Base-by-base conservation (phyloP, 2,329 filamentous ascomycete genomes). In the Penicillium sp. region DNA sequence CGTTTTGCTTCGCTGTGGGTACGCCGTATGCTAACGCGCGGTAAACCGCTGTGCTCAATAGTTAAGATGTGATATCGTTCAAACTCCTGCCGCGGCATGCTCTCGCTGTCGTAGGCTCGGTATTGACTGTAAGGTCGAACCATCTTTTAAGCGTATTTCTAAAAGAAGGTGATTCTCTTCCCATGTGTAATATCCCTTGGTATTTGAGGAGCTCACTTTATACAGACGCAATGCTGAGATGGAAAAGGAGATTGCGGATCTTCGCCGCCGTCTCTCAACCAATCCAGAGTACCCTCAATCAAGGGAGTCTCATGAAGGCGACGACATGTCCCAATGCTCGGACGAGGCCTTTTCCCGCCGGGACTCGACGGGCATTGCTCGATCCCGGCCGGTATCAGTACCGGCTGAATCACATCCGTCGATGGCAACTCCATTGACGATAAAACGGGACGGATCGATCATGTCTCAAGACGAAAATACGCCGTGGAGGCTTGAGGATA, bases 11-110 rank as follows among this genome's bases (percentile, higher is more conserved):
- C 55, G 35, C 4, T 52, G 49, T 52, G 45, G 45, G 28, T 22
- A 51, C 28, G 11, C 30, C n/a, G 28, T 22, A 37, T 28, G 65
- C 66, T 73, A 54, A 69, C 10, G 6, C 35, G 19, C n/a, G 28
- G 22, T 22, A 22, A 45, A 43, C 51, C 53, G 57, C 19, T 22
- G 55, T 45, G 42, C 48, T 26, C 46, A 55, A 65, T 67, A 89
- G 86, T 79, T 89, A 65, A 83, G 85, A 72, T 89, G 87, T 79
- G 85, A 89, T 75, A 87, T 89, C 66, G 80, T 86, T 52, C 84
- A 87, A 67, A 84, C 85, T n/a, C 86, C 85, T 6, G 87, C 86
- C 68, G 80, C 82, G 65, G 79, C 81, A 51, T 89, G 87, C 76
- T 82, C 81, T 51, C 83, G 87, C 65, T 89, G 87, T 75, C 78